These are phyloP conservation scores for Cystofilobasidium capitatum DNA, from an alignment of 768 basidiomycete species.

Conservation along the genomic window DNA sequence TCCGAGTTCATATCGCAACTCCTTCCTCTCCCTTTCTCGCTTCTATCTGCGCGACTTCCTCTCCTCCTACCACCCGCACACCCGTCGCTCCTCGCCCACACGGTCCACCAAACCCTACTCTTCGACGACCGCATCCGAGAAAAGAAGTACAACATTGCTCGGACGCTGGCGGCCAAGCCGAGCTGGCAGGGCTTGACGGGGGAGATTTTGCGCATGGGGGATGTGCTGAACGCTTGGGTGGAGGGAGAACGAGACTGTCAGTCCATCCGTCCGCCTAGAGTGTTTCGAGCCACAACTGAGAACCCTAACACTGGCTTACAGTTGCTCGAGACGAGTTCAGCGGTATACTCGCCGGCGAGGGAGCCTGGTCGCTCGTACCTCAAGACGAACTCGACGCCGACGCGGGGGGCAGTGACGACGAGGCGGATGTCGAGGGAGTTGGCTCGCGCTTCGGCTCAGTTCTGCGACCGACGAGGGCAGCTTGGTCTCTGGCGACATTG, in stretches of 20 bases:
- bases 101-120: constrained; percentile 78
- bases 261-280: constrained; percentile 33
- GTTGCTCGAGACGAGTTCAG: constrained; percentile 82
- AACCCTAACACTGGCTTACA: constrained; percentile 37
- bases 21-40: constrained; percentile 63
- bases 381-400: constrained; percentile 19
- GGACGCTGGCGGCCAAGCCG: constrained; percentile 42
- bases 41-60: constrained; percentile 66
- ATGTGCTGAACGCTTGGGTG: constrained; percentile 89
- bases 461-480: constrained; percentile 57
- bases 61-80: constrained; percentile 51
- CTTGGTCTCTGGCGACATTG: constrained; percentile 65
- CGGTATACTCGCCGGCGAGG: constrained; percentile 63
- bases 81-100: constrained; percentile 84
- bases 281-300: neutral
- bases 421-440: constrained; percentile 42
- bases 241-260: constrained; percentile 78
- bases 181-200: constrained; percentile 71
- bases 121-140: constrained; percentile 74
- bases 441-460: constrained; percentile 38
- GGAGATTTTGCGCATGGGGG: constrained; percentile 65
- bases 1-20: constrained; percentile 73
- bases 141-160: constrained; percentile 57
- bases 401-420: constrained; percentile 49
- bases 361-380: constrained; percentile 70